Evolutionary conservation across 495 filamentous ascomycete genomes (phyloP).

Genomic region (Aspergillus olivimuriae): DNA sequence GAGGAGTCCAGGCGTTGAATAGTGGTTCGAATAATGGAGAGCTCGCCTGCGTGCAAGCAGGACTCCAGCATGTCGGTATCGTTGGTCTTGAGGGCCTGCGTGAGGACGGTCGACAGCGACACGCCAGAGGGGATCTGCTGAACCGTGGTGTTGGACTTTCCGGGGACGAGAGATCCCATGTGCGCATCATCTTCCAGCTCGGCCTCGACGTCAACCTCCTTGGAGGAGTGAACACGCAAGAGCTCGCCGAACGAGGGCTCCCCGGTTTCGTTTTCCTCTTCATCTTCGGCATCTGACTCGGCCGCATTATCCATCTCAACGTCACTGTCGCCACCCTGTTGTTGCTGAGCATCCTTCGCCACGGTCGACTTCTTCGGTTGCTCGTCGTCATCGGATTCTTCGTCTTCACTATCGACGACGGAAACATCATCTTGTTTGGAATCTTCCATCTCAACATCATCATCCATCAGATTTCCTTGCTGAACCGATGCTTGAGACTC

Average conservation of each 20-base stretch:
- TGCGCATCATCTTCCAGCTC: constrained; percentile 38
- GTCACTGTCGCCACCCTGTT: constrained; percentile 32
- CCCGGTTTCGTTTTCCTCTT: constrained; percentile 42
- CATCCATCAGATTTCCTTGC: constrained; percentile 32
- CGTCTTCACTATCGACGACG: constrained; percentile 30
- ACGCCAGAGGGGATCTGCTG: constrained; percentile 62
- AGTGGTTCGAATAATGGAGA: constrained; percentile 71
- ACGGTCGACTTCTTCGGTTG: constrained; percentile 22
- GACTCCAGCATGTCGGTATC: constrained; percentile 83
- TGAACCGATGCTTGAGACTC: constrained; percentile 67
- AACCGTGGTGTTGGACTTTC: constrained; percentile 32
- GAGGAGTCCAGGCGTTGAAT: constrained; percentile 84
- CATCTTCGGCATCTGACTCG: constrained; percentile 32
- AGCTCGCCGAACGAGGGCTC: constrained; percentile 88
- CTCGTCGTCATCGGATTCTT: constrained; percentile 38
- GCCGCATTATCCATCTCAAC: constrained; percentile 36
- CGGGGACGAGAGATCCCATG: constrained; percentile 32
- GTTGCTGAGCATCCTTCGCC: constrained; percentile 30
- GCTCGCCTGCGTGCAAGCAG: constrained; percentile 74
- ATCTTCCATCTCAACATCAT: constrained; percentile 49
- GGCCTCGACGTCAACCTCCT: constrained; percentile 71
- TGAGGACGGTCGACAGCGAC: constrained; percentile 81
- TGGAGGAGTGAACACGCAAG: constrained; percentile 59
- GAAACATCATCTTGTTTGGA: constrained; percentile 29
- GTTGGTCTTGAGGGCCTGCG: constrained; percentile 88